phyloP scores from a whole-genome alignment of 2,329 filamentous ascomycete species.

The Calonectria naviculata region DNA sequence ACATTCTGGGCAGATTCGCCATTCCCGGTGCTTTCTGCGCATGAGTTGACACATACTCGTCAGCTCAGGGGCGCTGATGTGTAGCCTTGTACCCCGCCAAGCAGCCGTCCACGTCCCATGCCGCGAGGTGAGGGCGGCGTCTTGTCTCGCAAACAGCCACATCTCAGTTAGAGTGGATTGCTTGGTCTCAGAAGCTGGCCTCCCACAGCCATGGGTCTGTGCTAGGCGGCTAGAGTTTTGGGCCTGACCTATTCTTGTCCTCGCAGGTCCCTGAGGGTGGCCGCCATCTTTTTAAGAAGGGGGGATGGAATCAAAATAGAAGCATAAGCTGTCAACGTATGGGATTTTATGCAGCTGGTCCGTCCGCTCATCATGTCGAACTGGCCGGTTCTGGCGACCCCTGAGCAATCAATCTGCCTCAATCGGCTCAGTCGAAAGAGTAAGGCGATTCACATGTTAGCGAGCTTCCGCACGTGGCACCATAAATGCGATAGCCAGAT shows the following conservation, averaged over 20 bases:
- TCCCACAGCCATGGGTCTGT: slow-evolving; percentile 3
- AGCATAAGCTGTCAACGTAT: background rate
- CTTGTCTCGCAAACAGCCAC: slow-evolving; percentile 22
- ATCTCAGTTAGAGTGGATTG: slow-evolving; percentile 16
- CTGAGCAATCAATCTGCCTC: slow-evolving; percentile 1
- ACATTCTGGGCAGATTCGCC: background rate
- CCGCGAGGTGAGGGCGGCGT: slow-evolving; percentile 1
- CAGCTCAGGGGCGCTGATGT: background rate
- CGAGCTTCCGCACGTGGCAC: slow-evolving; percentile 4
- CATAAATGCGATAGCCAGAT: slow-evolving; percentile 5
- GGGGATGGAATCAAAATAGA: background rate
- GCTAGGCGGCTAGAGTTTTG: background rate
- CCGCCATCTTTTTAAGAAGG: background rate
- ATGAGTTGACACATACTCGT: slow-evolving; percentile 2
- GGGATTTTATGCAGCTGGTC: background rate
- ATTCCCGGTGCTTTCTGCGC: background rate
- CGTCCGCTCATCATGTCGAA: background rate
- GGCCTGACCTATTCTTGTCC: slow-evolving; percentile 11
- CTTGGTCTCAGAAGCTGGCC: slow-evolving; percentile 15
- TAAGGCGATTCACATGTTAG: background rate
- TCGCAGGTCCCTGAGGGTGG: slow-evolving; percentile 18
- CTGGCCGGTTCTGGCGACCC: background rate
- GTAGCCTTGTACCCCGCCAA: background rate
- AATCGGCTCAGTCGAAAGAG: background rate
- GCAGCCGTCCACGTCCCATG: background rate